These are phyloP conservation scores for Chenopodium quinoa DNA, from an alignment of 148 eudicot species.

Conservation along the genomic window DNA sequence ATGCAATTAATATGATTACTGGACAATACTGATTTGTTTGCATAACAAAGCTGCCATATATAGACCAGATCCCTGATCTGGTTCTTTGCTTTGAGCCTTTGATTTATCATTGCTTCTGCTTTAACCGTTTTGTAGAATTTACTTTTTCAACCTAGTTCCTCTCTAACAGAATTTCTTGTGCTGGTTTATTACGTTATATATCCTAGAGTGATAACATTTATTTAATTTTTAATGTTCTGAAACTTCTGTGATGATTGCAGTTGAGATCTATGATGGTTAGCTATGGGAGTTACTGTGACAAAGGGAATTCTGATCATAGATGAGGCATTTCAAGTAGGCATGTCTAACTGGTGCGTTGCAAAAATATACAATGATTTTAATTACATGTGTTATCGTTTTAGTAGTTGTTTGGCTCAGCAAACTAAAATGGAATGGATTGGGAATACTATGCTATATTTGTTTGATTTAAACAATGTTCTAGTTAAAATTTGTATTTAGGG, in stretches of 20 bases:
- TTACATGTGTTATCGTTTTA: background rate
- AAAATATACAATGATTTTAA: too few relatives aligned
- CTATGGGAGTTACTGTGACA: constrained; percentile 7
- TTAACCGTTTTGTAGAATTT: background rate
- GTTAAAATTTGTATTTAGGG: too few relatives aligned
- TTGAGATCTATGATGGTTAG: constrained; percentile 19
- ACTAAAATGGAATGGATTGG: too few relatives aligned
- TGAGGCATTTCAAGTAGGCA: background rate
- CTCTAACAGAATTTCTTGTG: background rate
- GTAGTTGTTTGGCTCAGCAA: too few relatives aligned
- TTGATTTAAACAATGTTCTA: too few relatives aligned
- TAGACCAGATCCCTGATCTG: background rate
- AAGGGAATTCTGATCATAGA: constrained; percentile 2
- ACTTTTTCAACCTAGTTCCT: background rate
- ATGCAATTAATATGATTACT: background rate
- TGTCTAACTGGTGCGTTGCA: background rate
- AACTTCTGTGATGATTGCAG: constrained; percentile 21
- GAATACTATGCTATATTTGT: too few relatives aligned
- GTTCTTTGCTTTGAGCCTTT: background rate
- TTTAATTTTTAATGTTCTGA: background rate
- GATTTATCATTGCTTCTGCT: background rate
- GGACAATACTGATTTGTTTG: background rate
- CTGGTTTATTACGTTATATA: background rate
- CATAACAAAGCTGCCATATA: background rate
- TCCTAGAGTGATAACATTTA: background rate